Evolutionary conservation across 139 green algal genomes (phyloP).

Genomic region (Gonium pectorale): DNA sequence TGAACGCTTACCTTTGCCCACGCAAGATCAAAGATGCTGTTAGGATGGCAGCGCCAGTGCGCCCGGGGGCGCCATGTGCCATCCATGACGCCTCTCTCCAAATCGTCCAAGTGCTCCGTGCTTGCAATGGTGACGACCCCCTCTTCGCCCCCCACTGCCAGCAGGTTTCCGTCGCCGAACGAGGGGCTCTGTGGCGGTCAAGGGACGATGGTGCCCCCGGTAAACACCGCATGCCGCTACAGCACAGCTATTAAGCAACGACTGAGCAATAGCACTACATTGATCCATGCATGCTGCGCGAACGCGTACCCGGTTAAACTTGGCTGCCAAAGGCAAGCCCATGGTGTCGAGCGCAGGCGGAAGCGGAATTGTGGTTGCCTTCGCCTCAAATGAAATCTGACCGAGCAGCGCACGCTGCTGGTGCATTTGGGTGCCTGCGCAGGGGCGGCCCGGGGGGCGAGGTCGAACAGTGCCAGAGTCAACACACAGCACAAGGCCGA

Average conservation of each 20-base stretch:
- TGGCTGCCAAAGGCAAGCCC: background rate
- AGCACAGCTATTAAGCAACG: background rate
- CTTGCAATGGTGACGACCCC: constrained; percentile 78
- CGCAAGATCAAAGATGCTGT: constrained; percentile 86
- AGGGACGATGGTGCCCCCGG: too few relatives aligned
- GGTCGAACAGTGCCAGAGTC: too few relatives aligned
- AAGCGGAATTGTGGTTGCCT: background rate
- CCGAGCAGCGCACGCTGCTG: background rate
- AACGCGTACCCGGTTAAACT: constrained; percentile 25
- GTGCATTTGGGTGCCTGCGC: too few relatives aligned
- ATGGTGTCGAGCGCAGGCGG: background rate
- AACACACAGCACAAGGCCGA: too few relatives aligned
- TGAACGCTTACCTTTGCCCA: constrained; percentile 80
- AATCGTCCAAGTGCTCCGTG: constrained; percentile 50
- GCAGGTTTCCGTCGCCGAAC: constrained; percentile 52
- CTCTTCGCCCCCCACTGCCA: constrained; percentile 86
- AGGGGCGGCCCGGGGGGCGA: too few relatives aligned
- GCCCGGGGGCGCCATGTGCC: constrained; percentile 51
- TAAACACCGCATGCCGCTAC: too few relatives aligned
- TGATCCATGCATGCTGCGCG: background rate
- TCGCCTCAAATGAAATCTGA: background rate
- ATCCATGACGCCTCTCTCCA: constrained; percentile 43
- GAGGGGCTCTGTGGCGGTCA: background rate
- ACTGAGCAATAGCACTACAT: background rate
- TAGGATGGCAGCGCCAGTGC: constrained; percentile 81